phyloP scores from a whole-genome alignment of 2,329 filamentous ascomycete species.

The Epichloe uncinata region DNA sequence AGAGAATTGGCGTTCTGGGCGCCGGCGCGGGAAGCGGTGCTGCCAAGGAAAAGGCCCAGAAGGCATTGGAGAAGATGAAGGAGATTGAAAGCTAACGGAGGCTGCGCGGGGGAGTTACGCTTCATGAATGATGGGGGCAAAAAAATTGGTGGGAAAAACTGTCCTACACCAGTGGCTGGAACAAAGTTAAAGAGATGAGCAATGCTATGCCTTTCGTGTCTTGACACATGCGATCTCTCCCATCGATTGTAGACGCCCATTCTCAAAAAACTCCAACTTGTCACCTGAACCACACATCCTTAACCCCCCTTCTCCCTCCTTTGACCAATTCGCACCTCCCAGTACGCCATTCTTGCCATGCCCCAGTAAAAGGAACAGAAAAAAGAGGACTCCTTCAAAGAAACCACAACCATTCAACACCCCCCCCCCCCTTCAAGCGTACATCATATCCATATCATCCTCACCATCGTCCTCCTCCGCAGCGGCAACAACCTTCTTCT shows the following conservation, averaged over 20 bases:
- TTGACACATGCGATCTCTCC: background rate
- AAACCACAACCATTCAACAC: background rate
- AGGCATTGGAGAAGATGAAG: conserved; percentile 11
- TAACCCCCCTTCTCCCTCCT: background rate
- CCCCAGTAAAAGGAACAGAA: background rate
- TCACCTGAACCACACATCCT: background rate
- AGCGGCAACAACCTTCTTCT: conserved; percentile 34
- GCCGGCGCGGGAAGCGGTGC: conserved; percentile 7
- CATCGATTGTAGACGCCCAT: background rate
- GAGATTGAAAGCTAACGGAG: conserved; percentile 7
- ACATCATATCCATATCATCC: conserved; percentile 39
- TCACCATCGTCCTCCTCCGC: conserved; percentile 34
- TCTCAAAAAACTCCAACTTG: background rate
- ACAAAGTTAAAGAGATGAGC: background rate
- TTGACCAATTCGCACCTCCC: background rate
- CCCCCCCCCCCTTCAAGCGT: conserved; percentile 17
- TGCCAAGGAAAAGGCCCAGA: conserved; percentile 11
- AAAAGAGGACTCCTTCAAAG: background rate
- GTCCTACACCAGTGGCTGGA: background rate
- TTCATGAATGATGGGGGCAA: background rate
- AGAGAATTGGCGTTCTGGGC: conserved; percentile 13
- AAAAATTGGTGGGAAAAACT: background rate
- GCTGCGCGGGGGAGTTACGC: background rate
- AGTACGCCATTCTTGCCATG: background rate
- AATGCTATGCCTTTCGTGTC: background rate